Base-by-base conservation (phyloP, 352 stramenopile genomes). In the Pythium graminicola region DNA sequence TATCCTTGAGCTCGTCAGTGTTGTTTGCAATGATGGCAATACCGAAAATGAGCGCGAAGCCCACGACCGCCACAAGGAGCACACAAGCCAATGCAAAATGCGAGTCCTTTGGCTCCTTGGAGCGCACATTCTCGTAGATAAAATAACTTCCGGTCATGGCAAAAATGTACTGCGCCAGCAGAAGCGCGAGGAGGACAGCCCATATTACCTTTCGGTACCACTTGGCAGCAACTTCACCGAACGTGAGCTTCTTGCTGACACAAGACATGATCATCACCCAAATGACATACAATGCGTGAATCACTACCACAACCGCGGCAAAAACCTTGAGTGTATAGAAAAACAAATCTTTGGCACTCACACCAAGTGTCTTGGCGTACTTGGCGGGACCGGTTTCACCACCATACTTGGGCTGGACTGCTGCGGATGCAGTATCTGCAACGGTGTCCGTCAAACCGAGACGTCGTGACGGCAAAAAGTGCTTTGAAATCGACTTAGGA, bases 111-210 rank as follows among this genome's bases (percentile, higher is more conserved):
- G 68, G 64, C 2, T 65, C 68, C 22, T 58, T 50, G 22, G 56
- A 67, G 7, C 54, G 59, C 3, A 65, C 65, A 24, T 72, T 72
- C 23, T 70, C 19, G 50, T 83, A 89, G 20, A 89, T 66, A 33
- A 86, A 81, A 51, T 78, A 92, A 53, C 74, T 85, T 16, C 83
- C 81, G 5, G 78, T 71, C 83, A 94, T 94, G 3, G 76, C 72
- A 41, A 94, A 84, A 60, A 89, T 94, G 70, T 94, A 94, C 62
- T 92, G 78, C 35, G 80, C 79, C 52, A 94, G 38, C 14, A 94
- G 52, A 39, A 94, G 62, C 24, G 79, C 72, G 27, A 93, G 51
- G 39, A 94, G 60, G 17, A 60, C 60, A 16, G 76, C 73, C 72
- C 83, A 92, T 42, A 92, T 69, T 13, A 94, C 80, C 57, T 92